Conservation (phyloP, 2,329 filamentous ascomycete species). For the Akanthomyces dipterigenus region DNA sequence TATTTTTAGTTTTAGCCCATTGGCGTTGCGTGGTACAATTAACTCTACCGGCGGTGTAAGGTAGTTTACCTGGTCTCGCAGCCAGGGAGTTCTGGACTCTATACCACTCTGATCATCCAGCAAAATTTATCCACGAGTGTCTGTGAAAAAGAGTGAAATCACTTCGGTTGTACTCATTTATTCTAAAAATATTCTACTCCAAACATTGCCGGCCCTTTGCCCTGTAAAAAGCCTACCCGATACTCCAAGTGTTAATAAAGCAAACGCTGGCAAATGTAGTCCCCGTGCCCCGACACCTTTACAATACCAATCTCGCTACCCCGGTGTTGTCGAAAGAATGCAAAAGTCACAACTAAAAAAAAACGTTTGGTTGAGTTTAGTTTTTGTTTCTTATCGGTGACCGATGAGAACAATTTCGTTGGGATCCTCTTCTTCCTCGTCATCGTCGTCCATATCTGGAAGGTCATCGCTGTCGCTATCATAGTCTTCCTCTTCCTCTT, state of each 20-base stretch:
- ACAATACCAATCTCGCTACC: not conserved
- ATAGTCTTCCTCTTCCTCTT: conserved; percentile 40
- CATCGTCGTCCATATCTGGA: conserved; percentile 35
- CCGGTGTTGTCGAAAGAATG: not conserved
- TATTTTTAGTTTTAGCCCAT: not conserved
- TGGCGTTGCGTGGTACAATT: not conserved
- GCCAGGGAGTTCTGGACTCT: too few relatives aligned
- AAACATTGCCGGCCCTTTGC: not conserved
- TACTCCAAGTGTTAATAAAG: not conserved
- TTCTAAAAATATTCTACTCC: not conserved
- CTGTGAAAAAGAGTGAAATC: not conserved
- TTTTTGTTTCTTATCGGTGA: conserved; percentile 22
- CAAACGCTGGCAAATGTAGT: not conserved
- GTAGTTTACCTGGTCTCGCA: too few relatives aligned
- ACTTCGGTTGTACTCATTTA: not conserved
- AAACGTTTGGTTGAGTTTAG: not conserved
- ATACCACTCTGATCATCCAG: not conserved
- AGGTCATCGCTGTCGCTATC: conserved; percentile 36
- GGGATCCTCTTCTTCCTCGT: conserved; percentile 42
- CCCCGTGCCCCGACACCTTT: not conserved
- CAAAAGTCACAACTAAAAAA: not conserved
- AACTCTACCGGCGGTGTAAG: too few relatives aligned
- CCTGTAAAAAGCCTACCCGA: not conserved
- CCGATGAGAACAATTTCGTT: conserved; percentile 43
- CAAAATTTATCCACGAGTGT: not conserved